Conservation (phyloP, 108 stramenopile species). For the Pelagomonas calceolata region DNA sequence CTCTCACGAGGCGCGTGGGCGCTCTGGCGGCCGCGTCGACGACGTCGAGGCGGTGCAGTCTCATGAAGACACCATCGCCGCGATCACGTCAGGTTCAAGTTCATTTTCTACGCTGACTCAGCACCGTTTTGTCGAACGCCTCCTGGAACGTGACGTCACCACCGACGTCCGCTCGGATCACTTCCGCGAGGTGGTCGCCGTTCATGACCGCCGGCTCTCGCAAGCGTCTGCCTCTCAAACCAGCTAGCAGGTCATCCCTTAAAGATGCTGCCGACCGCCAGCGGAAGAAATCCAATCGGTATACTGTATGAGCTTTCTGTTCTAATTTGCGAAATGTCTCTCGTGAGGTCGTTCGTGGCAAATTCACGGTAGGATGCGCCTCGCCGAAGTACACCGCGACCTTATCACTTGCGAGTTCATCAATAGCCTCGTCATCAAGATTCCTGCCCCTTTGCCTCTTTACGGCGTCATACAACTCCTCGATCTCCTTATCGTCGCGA, state of each 20-base stretch:
- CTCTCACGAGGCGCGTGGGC: too few species aligned
- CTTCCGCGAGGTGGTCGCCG: slow-evolving; percentile 76
- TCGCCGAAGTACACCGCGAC: too few species aligned
- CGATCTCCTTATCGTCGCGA: slow-evolving; percentile 74
- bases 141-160: slow-evolving; percentile 85
- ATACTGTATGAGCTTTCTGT: not conserved
- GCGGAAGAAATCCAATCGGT: slow-evolving; percentile 7
- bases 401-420: not conserved
- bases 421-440: not conserved
- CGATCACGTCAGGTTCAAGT: too few species aligned
- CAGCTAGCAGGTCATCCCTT: too few species aligned
- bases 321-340: too few species aligned
- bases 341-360: too few species aligned
- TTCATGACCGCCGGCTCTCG: slow-evolving; percentile 41
- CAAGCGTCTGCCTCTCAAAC: not conserved
- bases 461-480: not conserved
- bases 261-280: not conserved
- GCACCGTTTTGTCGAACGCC: slow-evolving; percentile 94
- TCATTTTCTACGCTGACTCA: too few species aligned
- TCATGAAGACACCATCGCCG: too few species aligned
- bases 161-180: slow-evolving; percentile 68
- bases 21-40: too few species aligned
- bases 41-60: too few species aligned
- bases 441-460: too few species aligned
- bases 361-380: too few species aligned